Evolutionary conservation across 768 basidiomycete species (phyloP).

Genomic region (Tricholoma hemisulphureum): DNA sequence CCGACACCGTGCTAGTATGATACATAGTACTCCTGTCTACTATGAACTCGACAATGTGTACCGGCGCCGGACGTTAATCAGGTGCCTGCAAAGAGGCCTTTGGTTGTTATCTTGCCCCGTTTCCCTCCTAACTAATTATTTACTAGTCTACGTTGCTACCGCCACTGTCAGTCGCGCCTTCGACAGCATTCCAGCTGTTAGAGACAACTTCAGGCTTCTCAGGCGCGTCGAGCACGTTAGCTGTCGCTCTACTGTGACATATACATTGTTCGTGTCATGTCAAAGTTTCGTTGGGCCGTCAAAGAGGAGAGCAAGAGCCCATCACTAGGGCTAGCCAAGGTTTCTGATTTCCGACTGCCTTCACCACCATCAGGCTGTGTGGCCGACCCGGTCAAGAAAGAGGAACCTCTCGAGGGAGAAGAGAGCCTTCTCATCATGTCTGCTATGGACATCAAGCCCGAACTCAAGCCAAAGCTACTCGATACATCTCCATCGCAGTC

Average conservation of each 20-base stretch:
- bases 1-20: constrained; percentile 9
- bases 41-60: constrained; percentile 10
- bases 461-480: constrained; percentile 27
- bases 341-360: constrained; percentile 15
- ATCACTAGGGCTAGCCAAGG: constrained; percentile 17
- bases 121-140: neutral
- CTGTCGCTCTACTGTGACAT: neutral
- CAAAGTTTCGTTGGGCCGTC: constrained; percentile 5
- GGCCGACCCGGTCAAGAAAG: constrained; percentile 9
- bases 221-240: neutral
- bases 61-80: constrained; percentile 5
- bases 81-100: neutral
- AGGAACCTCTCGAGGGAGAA: constrained; percentile 29
- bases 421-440: constrained; percentile 20
- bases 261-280: constrained; percentile 9
- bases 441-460: constrained; percentile 32
- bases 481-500: constrained; percentile 34
- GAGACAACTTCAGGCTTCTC: neutral
- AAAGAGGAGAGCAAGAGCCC: constrained; percentile 19
- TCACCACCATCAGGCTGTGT: constrained; percentile 26
- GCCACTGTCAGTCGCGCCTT: neutral
- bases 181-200: neutral
- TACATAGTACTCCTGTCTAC: constrained; percentile 10
- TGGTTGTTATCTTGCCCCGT: neutral
- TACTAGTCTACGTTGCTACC: constrained; percentile 4